Conservation (phyloP, 305 asterid species). For the Fraxinus floribunda region DNA sequence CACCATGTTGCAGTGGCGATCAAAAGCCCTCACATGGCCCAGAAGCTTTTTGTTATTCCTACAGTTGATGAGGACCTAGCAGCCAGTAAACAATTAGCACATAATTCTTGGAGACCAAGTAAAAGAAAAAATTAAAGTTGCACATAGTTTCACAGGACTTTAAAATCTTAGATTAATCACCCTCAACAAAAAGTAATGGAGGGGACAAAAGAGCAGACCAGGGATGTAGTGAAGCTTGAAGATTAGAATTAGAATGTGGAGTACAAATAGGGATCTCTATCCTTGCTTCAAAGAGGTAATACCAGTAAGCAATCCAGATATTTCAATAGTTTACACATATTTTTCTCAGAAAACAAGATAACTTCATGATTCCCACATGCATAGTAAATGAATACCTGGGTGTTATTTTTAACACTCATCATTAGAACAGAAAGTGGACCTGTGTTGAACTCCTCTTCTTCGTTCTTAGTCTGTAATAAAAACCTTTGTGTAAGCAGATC, state of each 20-base stretch:
- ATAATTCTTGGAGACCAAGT: neutral
- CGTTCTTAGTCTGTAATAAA: conserved; percentile 57
- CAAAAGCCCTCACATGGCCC: conserved; percentile 93
- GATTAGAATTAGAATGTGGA: neutral
- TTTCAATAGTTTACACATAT: neutral
- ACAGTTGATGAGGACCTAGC: conserved; percentile 88
- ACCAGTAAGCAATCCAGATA: neutral
- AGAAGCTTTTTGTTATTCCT: conserved; percentile 88
- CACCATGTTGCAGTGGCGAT: conserved; percentile 95
- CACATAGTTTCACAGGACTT: neutral
- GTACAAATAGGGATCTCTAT: neutral
- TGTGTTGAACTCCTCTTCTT: conserved; percentile 95
- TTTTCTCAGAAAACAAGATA: neutral
- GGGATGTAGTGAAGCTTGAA: neutral
- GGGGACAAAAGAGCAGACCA: neutral
- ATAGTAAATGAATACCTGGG: conserved; percentile 51
- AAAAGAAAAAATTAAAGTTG: neutral
- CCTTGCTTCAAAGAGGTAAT: neutral
- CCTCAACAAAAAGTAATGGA: neutral
- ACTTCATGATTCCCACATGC: neutral
- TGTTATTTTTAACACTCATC: conserved; percentile 93
- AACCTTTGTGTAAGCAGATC: neutral
- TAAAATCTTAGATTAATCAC: neutral
- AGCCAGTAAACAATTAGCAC: conserved; percentile 17
- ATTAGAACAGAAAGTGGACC: conserved; percentile 89